Conservation (phyloP, 73 alveolate genomes). For the Paramecium sonneborni region DNA sequence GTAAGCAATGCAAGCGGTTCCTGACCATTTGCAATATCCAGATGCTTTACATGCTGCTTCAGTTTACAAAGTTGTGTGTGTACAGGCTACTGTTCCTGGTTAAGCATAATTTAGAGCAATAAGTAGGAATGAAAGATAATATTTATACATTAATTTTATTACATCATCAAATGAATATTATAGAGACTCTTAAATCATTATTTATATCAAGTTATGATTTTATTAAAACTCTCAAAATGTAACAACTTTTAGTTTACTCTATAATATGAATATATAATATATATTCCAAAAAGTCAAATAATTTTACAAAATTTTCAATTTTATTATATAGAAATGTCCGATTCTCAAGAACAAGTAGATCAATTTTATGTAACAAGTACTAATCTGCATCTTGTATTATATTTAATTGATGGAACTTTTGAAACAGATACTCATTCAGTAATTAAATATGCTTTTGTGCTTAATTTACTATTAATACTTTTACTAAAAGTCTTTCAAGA, state of each 20-base stretch:
- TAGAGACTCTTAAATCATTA: too few species aligned
- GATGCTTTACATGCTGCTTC: not conserved
- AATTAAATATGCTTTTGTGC: not conserved
- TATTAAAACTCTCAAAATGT: too few species aligned
- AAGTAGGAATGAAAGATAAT: too few species aligned
- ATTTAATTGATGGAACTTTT: not conserved
- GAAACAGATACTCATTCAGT: not conserved
- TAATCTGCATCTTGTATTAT: not conserved
- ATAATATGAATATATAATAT: too few species aligned
- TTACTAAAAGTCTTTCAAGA: not conserved
- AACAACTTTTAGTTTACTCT: too few species aligned
- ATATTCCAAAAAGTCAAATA: too few species aligned
- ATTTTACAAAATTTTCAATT: too few species aligned
- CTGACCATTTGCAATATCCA: not conserved
- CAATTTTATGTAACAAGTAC: not conserved
- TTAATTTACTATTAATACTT: not conserved
- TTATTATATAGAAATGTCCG: not conserved
- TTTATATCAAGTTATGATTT: too few species aligned
- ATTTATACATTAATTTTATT: too few species aligned
- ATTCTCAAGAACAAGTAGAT: not conserved
- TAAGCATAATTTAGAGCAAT: too few species aligned
- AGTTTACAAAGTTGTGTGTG: not conserved
- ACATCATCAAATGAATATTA: too few species aligned
- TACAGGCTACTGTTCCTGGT: not conserved
- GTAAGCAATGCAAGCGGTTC: not conserved